phyloP scores from a whole-genome alignment of 768 basidiomycete species.

The Xerocomellus dryophilus region DNA sequence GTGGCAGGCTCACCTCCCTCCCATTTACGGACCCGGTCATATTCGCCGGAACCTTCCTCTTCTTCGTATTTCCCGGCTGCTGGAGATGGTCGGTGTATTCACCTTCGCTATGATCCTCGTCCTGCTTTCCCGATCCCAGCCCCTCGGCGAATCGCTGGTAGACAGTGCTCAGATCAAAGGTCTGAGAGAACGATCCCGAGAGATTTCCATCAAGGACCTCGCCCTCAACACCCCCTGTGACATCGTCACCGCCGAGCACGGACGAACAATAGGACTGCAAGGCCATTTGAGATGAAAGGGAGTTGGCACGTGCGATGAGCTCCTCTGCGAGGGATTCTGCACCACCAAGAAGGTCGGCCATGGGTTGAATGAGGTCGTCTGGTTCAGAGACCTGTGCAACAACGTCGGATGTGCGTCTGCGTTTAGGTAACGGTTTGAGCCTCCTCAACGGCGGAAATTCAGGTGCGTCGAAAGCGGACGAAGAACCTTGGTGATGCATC shows the following conservation, averaged over 20 bases:
- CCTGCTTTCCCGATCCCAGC: constrained; percentile 35
- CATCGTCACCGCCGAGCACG: constrained; percentile 40
- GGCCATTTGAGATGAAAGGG: constrained; percentile 56
- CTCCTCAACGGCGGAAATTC: constrained; percentile 61
- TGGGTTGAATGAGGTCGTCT: constrained; percentile 30
- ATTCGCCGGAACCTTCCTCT: constrained; percentile 80
- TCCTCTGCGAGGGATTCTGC: constrained; percentile 54
- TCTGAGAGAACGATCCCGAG: constrained; percentile 20
- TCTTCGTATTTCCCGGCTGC: constrained; percentile 84
- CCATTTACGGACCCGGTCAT: constrained; percentile 39
- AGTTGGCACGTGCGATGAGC: constrained; percentile 54
- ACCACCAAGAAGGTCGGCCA: constrained; percentile 36
- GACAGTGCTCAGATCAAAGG: constrained; percentile 28
- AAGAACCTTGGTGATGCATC: constrained; percentile 52
- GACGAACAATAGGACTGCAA: constrained; percentile 65
- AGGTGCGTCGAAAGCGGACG: constrained; percentile 62
- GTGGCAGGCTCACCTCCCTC: constrained; percentile 41
- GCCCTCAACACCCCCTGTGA: constrained; percentile 36
- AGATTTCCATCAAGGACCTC: constrained; percentile 17
- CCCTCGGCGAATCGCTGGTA: constrained; percentile 27
- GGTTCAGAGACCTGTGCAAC: constrained; percentile 24
- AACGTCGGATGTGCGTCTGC: constrained; percentile 52
- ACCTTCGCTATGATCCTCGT: constrained; percentile 54
- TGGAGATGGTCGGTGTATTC: constrained; percentile 68
- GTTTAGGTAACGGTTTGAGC: constrained; percentile 77